Evolutionary conservation across 2,329 filamentous ascomycete genomes (phyloP).

Genomic region (Cordyceps pruinosa): DNA sequence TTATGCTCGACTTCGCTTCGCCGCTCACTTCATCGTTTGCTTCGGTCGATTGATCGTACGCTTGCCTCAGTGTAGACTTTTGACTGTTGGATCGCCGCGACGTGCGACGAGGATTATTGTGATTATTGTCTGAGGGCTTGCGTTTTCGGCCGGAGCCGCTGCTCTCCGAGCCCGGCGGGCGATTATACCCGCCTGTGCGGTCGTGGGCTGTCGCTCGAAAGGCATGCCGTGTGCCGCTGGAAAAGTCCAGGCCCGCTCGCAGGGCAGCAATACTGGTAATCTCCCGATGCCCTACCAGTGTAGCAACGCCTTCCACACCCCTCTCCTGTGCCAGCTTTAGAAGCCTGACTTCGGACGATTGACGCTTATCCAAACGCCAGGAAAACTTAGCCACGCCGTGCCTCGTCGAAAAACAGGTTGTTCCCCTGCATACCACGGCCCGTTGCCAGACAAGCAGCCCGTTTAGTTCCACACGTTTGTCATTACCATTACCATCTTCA

Average conservation of each 20-base stretch:
- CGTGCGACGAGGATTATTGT: constrained; percentile 11
- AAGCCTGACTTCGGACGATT: constrained; percentile 1
- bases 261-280: neutral
- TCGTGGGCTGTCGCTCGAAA: constrained; percentile 4
- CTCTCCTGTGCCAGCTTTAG: constrained; percentile 1
- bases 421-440: constrained; percentile 15
- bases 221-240: neutral
- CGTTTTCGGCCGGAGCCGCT: constrained; percentile 8
- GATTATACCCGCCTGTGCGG: neutral
- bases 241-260: constrained; percentile 4
- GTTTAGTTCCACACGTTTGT: constrained; percentile 11
- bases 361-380: constrained; percentile 2
- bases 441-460: constrained; percentile 12
- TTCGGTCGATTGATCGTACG: constrained; percentile 4
- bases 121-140: constrained; percentile 10
- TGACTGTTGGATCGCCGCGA: constrained; percentile 11
- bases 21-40: neutral
- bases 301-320: constrained; percentile 10
- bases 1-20: constrained; percentile 12
- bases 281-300: constrained; percentile 2
- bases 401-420: constrained; percentile 14
- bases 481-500: neutral
- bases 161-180: neutral
- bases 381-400: constrained; percentile 12
- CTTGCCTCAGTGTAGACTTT: constrained; percentile 11